A percentile compares a stretch with the other conserved stretches of the same genome.
These are phyloP conservation scores for Xylariaceae sp. DNA, from an alignment of 2,329 filamentous ascomycete species.

Conservation along the genomic window DNA sequence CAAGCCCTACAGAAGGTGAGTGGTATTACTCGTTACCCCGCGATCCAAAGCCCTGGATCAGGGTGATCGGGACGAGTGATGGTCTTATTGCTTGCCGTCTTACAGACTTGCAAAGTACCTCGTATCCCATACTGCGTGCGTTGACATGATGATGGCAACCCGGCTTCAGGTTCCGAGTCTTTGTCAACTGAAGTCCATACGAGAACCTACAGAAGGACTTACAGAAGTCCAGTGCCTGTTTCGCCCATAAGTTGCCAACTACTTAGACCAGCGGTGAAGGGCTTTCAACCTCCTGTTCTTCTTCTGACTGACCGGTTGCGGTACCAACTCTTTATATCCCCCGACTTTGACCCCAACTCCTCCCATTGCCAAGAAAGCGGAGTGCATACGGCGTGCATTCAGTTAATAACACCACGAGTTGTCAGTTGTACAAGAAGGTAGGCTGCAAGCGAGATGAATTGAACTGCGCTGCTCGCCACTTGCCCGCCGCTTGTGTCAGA, in stretches of 20 bases:
- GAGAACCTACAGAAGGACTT: no score
- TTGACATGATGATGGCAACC: no score
- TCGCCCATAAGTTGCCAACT: no score
- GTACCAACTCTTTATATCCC: slow-evolving; percentile 6
- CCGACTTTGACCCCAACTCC: slow-evolving; percentile 26
- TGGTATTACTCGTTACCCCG: neutral
- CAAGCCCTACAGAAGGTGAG: no score
- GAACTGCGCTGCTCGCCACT: neutral
- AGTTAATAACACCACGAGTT: neutral
- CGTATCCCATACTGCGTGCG: no score
- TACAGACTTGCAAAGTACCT: no score
- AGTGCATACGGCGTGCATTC: slow-evolving; percentile 14
- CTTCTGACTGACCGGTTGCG: neutral
- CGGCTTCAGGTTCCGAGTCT: no score
- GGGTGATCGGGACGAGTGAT: neutral
- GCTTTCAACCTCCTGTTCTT: neutral
- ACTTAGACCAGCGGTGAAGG: neutral
- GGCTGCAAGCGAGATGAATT: slow-evolving; percentile 6
- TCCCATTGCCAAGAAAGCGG: slow-evolving; percentile 27
- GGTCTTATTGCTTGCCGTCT: neutral
- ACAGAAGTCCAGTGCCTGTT: no score
- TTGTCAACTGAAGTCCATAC: no score
- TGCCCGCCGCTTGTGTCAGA: slow-evolving; percentile 7
- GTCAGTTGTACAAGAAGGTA: neutral
- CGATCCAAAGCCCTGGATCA: slow-evolving; percentile 16